These are phyloP conservation scores for Mimosa bimucronata DNA, from an alignment of 306 rosid species.

Conservation along the genomic window DNA sequence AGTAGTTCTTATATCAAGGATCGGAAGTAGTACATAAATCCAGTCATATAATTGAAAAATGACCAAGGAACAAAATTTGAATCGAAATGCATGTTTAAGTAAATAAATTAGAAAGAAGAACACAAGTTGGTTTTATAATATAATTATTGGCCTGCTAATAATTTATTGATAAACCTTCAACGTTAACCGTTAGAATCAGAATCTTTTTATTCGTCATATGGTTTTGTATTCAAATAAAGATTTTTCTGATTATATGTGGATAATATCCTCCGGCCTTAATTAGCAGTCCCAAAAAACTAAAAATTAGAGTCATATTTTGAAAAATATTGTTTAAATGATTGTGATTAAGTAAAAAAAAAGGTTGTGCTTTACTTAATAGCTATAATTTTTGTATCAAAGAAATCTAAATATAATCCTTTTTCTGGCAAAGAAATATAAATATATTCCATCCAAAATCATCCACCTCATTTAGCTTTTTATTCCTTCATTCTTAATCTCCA, in stretches of 20 bases:
- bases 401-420: too few relatives aligned
- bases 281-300: neutral
- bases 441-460: neutral
- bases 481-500: neutral
- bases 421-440: neutral
- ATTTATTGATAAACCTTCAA: neutral
- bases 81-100: too few relatives aligned
- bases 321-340: neutral
- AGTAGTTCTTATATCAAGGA: too few relatives aligned
- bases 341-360: neutral
- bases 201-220: too few relatives aligned
- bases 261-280: neutral
- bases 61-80: too few relatives aligned
- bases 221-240: neutral
- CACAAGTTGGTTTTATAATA: neutral
- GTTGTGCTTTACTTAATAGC: neutral
- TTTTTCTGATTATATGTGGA: neutral
- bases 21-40: too few relatives aligned
- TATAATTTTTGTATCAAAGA: neutral
- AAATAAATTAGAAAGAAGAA: neutral
- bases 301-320: neutral
- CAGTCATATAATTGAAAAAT: too few relatives aligned
- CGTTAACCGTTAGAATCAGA: neutral
- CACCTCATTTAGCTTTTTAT: neutral
- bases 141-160: neutral